Evolutionary conservation across 768 basidiomycete species (phyloP).

Genomic region (Mycena alexandri): DNA sequence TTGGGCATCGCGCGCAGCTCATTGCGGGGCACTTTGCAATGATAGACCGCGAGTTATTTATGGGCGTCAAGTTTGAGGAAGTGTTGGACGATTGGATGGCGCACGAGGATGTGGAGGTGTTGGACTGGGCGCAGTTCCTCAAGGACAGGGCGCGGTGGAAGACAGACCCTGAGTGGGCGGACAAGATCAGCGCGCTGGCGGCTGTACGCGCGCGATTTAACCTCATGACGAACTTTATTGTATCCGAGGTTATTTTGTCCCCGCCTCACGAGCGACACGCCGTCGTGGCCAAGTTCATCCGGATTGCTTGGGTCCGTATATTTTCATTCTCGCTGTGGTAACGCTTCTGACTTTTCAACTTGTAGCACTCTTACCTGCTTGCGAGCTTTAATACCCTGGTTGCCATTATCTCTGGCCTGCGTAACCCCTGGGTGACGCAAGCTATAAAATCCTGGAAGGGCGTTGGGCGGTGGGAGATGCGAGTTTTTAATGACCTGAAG

Average conservation of each 20-base stretch:
- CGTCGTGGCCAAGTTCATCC: constrained; percentile 84
- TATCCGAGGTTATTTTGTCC: constrained; percentile 85
- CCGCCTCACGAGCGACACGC: constrained; percentile 71
- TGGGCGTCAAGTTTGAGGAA: constrained; percentile 89
- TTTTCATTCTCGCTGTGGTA: constrained; percentile 11
- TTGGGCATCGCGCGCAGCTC: constrained; percentile 68
- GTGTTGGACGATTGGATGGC: constrained; percentile 79
- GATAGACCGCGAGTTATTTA: constrained; percentile 91
- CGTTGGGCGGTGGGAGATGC: constrained; percentile 76
- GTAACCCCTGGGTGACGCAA: constrained; percentile 73
- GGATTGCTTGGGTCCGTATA: constrained; percentile 82
- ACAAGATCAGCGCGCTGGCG: constrained; percentile 79
- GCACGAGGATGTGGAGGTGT: constrained; percentile 72
- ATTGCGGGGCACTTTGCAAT: constrained; percentile 86
- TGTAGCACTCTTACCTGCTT: constrained; percentile 84
- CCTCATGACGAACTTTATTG: constrained; percentile 83
- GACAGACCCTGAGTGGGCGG: constrained; percentile 65
- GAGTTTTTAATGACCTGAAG: constrained; percentile 80
- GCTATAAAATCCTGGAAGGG: constrained; percentile 79
- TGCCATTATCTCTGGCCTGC: constrained; percentile 84
- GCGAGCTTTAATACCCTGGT: constrained; percentile 85
- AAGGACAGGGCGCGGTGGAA: constrained; percentile 81
- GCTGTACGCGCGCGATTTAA: constrained; percentile 88
- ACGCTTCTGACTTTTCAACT: constrained; percentile 14
- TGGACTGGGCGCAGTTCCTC: constrained; percentile 88